Percentiles rank a stretch among this genome's conserved stretches.
phyloP scores from a whole-genome alignment of 2,329 filamentous ascomycete genomes.

The Alternaria brassicicola region DNA sequence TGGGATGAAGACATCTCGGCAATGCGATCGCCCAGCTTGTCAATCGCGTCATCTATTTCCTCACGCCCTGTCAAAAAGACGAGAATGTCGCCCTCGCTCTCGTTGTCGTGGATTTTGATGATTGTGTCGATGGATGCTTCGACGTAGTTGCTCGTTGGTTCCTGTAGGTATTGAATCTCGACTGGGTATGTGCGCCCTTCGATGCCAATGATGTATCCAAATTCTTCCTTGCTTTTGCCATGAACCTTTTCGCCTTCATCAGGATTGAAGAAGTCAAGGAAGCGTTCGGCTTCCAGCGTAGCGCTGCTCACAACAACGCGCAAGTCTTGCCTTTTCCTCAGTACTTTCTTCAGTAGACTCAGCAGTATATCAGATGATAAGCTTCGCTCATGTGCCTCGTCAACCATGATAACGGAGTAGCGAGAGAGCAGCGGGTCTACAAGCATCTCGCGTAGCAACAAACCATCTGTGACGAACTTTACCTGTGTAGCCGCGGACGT shows the following conservation, averaged over 20 bases:
- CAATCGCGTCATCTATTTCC: slow-evolving; percentile 85
- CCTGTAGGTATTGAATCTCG: slow-evolving; percentile 79
- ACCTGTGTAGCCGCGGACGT: slow-evolving; percentile 85
- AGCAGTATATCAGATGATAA: slow-evolving; percentile 90
- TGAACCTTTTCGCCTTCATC: slow-evolving; percentile 50
- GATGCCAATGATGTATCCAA: slow-evolving; percentile 76
- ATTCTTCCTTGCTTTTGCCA: slow-evolving; percentile 49
- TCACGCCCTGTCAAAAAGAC: slow-evolving; percentile 92
- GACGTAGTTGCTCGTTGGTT: slow-evolving; percentile 83
- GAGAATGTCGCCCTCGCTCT: slow-evolving; percentile 83
- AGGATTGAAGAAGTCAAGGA: slow-evolving; percentile 75
- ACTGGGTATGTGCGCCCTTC: slow-evolving; percentile 90
- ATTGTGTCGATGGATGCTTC: slow-evolving; percentile 82
- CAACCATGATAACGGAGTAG: slow-evolving; percentile 97
- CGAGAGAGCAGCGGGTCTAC: slow-evolving; percentile 89
- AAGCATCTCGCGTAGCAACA: slow-evolving; percentile 88
- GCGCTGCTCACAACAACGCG: slow-evolving; percentile 92
- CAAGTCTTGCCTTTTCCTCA: slow-evolving; percentile 77
- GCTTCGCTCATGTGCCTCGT: slow-evolving; percentile 94
- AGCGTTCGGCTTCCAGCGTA: slow-evolving; percentile 87
- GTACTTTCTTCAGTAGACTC: slow-evolving; percentile 89
- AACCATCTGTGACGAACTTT: slow-evolving; percentile 93
- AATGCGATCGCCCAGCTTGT: slow-evolving; percentile 76
- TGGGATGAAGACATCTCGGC: slow-evolving; percentile 65
- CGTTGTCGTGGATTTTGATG: slow-evolving; percentile 83